Conservation (phyloP, 2,329 filamentous ascomycete genomes). For the Venturia effusa region DNA sequence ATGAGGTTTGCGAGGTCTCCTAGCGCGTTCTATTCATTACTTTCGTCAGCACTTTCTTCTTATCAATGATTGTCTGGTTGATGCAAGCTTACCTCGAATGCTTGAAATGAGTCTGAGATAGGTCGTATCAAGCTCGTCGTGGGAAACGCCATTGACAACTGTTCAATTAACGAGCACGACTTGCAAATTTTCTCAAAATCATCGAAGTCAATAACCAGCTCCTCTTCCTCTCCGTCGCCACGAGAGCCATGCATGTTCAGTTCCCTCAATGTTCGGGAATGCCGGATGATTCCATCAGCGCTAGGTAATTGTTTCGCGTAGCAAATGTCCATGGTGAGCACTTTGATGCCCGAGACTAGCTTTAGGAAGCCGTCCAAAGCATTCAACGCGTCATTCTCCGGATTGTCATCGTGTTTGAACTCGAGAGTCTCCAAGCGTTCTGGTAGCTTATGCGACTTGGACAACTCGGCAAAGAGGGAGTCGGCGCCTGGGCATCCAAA, state of each 20-base stretch:
- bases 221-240: constrained; percentile 28
- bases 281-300: constrained; percentile 32
- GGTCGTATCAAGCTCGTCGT: constrained; percentile 31
- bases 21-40: constrained; percentile 22
- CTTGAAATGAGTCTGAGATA: constrained; percentile 31
- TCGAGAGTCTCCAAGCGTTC: constrained; percentile 34
- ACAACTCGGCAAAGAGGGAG: constrained; percentile 35
- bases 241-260: constrained; percentile 34
- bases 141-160: constrained; percentile 38
- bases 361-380: constrained; percentile 38
- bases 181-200: constrained; percentile 37
- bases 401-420: constrained; percentile 37
- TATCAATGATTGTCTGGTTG: neutral
- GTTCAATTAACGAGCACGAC: constrained; percentile 31
- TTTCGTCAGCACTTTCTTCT: constrained; percentile 9
- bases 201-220: constrained; percentile 32
- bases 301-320: constrained; percentile 31
- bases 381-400: constrained; percentile 34
- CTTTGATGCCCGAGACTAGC: constrained; percentile 33
- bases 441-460: constrained; percentile 33
- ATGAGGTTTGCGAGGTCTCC: constrained; percentile 29
- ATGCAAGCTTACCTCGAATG: constrained; percentile 26
- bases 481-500: constrained; percentile 36
- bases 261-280: constrained; percentile 33
- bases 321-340: constrained; percentile 33